Base-by-base conservation (phyloP, 257 asterid genomes). In the Striga asiatica region DNA sequence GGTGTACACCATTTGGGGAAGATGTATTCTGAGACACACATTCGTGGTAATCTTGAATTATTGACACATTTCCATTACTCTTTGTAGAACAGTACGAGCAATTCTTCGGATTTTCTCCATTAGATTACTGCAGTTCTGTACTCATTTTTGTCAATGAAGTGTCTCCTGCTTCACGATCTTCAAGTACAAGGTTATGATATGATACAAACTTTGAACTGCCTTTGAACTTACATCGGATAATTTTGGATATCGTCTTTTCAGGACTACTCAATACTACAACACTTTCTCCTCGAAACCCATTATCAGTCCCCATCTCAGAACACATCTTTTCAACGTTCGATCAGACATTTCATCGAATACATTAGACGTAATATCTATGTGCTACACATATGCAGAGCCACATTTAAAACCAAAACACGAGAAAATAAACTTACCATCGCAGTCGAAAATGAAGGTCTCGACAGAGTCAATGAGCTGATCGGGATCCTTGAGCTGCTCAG, bases 401-500 rank as follows among this genome's bases (percentile, higher is more conserved):
- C 56, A 46, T 53, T 16, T 5, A 56, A 50, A 22, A 12, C 20
- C 39, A 2, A 43, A 23, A 0, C n/a, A 38, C 48, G 43, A 5
- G 16, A 35, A 8, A 18, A 10, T 29, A 48, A 1, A 65, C 64
- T 3, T 64, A 92, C 98, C 98, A 67, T 92, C 98, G 35, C 98
- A 92, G 66, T 92, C 98, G 57, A 92, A 92, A 50, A 92, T 88
- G 84, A 92, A 92, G 25, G 97, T 92, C 64, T 88, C 95, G 18
- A 88, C 97, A 46, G 93, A 84, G 70, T 84, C 84, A 55, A 92
- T 82, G 46, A 92, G 95, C 60, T 80, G 83, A 67, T 78, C 95
- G 45, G 97, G 84, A 54, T 84, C 77, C 65, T 74, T 73, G 68
- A 92, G 95, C 56, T 84, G 79, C 64, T 78, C 78, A 2, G 94